phyloP scores from a whole-genome alignment of 1,139 yeast genomes.

The Nakaseomyces delphensis region DNA sequence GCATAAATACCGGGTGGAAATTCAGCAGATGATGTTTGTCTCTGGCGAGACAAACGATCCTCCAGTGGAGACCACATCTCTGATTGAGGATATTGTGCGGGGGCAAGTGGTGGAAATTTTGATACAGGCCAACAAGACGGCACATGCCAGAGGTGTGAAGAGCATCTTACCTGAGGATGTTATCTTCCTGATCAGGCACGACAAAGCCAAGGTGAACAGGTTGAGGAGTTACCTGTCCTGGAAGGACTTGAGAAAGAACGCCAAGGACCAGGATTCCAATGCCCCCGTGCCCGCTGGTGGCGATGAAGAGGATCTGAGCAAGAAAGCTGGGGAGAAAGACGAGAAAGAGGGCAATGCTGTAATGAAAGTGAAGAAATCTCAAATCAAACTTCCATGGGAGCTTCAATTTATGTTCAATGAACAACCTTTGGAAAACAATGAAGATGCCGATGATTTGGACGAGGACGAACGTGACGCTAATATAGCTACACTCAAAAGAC shows the following conservation, averaged over 20 bases:
- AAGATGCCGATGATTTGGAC: constrained; percentile 57
- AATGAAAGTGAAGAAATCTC: constrained; percentile 65
- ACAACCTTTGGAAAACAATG: constrained; percentile 78
- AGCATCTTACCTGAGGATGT: constrained; percentile 88
- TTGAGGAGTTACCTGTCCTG: constrained; percentile 85
- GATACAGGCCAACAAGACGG: constrained; percentile 71
- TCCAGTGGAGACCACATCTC: constrained; percentile 79
- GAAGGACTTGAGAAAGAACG: constrained; percentile 97
- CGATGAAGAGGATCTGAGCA: constrained; percentile 36
- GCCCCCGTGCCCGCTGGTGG: constrained; percentile 46
- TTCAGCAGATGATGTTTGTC: constrained; percentile 98
- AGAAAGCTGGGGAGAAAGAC: constrained; percentile 34
- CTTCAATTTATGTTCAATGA: constrained; percentile 87
- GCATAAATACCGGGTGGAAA: constrained; percentile 72
- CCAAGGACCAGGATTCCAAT: constrained; percentile 86
- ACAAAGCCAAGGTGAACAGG: constrained; percentile 87
- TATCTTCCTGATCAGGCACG: constrained; percentile 85
- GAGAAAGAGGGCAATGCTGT: constrained; percentile 47
- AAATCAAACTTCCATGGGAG: constrained; percentile 91
- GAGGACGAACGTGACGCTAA: constrained; percentile 89
- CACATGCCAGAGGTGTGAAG: constrained; percentile 72
- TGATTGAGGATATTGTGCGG: constrained; percentile 89
- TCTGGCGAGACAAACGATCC: constrained; percentile 93
- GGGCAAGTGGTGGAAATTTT: constrained; percentile 89
- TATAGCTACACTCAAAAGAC: constrained; percentile 72